Conservation (phyloP, 208 protist genomes). For the Acanthamoeba healyi region DNA sequence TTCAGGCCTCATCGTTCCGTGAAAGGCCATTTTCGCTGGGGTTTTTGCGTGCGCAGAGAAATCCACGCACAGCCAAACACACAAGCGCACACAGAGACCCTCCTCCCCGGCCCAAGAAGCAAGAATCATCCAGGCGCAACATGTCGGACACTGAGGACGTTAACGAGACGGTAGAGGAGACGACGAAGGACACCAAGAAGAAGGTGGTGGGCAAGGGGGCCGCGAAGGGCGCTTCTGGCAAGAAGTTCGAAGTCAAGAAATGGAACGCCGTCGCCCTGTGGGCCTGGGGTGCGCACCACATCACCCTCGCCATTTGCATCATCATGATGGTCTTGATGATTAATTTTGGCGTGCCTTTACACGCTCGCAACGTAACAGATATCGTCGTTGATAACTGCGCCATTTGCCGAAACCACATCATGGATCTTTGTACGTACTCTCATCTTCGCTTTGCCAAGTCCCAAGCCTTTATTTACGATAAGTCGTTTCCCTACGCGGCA, state of each 20-base stretch:
- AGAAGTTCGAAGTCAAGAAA: slow-evolving; percentile 95
- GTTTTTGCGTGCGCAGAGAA: no score
- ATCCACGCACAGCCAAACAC: no score
- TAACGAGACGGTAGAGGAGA: slow-evolving; percentile 47
- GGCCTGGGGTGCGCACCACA: slow-evolving; percentile 93
- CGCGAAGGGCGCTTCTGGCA: slow-evolving; percentile 19
- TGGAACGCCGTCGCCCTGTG: slow-evolving; percentile 99
- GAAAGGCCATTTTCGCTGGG: no score
- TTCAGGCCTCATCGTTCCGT: background rate
- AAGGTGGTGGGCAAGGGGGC: background rate
- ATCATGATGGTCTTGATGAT: slow-evolving; percentile 2
- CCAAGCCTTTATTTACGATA: no score
- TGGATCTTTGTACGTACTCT: slow-evolving; percentile 95
- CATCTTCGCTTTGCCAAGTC: no score
- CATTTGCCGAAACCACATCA: slow-evolving; percentile 99
- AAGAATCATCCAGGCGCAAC: background rate
- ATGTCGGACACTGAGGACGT: slow-evolving; percentile 74
- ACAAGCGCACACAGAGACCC: no score
- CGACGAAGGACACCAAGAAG: slow-evolving; percentile 49
- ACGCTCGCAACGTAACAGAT: slow-evolving; percentile 89
- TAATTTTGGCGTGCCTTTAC: background rate
- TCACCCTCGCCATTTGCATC: background rate
- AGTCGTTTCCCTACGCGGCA: background rate
- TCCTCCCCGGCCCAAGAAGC: no score
- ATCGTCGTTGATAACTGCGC: slow-evolving; percentile 99